phyloP scores from a whole-genome alignment of 176 grass and related monocot genomes.

The Oropetium thomaeum region DNA sequence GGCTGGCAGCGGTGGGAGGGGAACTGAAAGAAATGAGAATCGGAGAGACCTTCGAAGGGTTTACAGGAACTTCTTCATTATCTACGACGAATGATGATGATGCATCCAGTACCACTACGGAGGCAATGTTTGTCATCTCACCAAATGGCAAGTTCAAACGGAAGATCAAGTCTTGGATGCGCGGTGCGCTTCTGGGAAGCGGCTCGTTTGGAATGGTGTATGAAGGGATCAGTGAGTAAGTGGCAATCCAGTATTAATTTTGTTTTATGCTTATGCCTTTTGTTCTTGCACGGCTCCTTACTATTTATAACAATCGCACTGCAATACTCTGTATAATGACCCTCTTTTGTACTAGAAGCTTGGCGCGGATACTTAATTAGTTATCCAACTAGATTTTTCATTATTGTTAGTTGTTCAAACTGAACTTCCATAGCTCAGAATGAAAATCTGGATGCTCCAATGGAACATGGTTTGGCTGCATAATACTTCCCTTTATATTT shows the following conservation, averaged over 20 bases:
- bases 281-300: neutral
- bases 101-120: slow-evolving; percentile 77
- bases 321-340: neutral
- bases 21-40: slow-evolving; percentile 55
- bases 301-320: neutral
- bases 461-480: neutral
- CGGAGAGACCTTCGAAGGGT: slow-evolving; percentile 72
- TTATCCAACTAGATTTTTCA: neutral
- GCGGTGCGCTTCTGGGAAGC: slow-evolving; percentile 68
- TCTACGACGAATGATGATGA: slow-evolving; percentile 91
- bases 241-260: slow-evolving; percentile 22
- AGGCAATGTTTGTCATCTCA: slow-evolving; percentile 75
- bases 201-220: slow-evolving; percentile 89
- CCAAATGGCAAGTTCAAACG: slow-evolving; percentile 81
- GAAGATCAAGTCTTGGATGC: slow-evolving; percentile 79
- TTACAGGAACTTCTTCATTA: slow-evolving; percentile 71
- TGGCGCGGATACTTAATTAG: neutral
- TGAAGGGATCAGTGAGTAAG: slow-evolving; percentile 99
- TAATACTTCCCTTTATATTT: no score
- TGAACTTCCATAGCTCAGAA: neutral
- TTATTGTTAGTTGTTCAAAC: neutral
- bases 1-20: slow-evolving; percentile 23
- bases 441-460: neutral
- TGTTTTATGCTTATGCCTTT: neutral
- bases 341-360: neutral